Evolutionary conservation across 1,284 basidiomycete genomes (phyloP).

Genomic region (Garcileccinum viscosum): DNA sequence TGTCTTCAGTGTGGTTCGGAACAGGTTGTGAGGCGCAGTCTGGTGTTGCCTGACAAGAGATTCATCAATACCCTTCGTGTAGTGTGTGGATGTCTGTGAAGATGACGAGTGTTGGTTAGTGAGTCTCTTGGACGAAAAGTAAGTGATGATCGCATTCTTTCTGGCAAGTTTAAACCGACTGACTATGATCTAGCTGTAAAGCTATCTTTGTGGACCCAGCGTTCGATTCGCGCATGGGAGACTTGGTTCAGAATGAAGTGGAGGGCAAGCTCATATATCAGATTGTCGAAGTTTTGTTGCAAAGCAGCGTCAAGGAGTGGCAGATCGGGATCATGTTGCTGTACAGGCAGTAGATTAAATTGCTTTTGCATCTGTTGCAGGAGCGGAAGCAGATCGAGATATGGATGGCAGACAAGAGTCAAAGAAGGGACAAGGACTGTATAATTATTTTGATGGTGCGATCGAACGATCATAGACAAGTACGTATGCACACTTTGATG

Average conservation of each 20-base stretch:
- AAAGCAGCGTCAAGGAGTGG: constrained; percentile 66
- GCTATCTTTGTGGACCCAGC: constrained; percentile 93
- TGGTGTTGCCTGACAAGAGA: constrained; percentile 59
- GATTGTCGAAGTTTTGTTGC: constrained; percentile 68
- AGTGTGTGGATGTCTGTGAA: constrained; percentile 29
- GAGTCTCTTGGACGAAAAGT: constrained; percentile 71
- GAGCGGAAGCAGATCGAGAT: constrained; percentile 75
- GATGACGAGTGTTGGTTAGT: constrained; percentile 73
- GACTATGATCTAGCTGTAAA: constrained; percentile 61
- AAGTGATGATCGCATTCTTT: constrained; percentile 21
- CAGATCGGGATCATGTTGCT: constrained; percentile 91
- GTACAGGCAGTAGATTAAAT: constrained; percentile 95
- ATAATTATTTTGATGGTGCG: constrained; percentile 93
- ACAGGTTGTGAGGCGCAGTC: constrained; percentile 63
- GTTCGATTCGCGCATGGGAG: constrained; percentile 80
- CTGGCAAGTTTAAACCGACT: neutral
- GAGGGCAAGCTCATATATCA: constrained; percentile 77
- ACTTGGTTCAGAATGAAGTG: constrained; percentile 86
- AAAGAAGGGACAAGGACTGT: constrained; percentile 96
- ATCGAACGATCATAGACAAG: constrained; percentile 78
- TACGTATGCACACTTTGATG: constrained; percentile 44
- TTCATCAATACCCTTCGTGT: constrained; percentile 51
- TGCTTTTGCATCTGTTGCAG: constrained; percentile 67
- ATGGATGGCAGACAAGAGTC: constrained; percentile 93
- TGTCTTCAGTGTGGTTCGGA: constrained; percentile 82